phyloP scores from a whole-genome alignment of 129 eudicot genomes.

The Ambrosia trifida region DNA sequence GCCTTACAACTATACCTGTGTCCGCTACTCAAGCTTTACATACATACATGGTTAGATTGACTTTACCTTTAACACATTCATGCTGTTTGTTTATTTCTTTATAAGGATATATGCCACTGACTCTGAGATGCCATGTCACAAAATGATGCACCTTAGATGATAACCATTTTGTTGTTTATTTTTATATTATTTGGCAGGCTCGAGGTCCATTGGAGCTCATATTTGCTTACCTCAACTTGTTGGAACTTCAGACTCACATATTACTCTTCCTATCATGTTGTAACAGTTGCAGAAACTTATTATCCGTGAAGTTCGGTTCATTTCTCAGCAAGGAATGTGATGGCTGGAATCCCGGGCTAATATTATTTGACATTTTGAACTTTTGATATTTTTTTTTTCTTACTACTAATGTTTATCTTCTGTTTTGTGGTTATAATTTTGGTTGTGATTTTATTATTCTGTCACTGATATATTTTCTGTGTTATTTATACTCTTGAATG shows the following conservation, averaged over 20 bases:
- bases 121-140: constrained; percentile 10
- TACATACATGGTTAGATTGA: background rate
- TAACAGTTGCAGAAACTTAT: constrained; percentile 70
- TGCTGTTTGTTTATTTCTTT: background rate
- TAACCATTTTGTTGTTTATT: constrained; percentile 28
- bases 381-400: constrained; percentile 9
- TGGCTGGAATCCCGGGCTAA: constrained; percentile 36
- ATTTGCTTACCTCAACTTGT: constrained; percentile 66
- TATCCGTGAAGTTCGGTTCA: constrained; percentile 20
- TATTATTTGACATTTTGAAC: constrained; percentile 31
- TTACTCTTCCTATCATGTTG: constrained; percentile 80
- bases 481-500: constrained; percentile 6
- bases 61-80: background rate
- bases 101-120: background rate
- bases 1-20: background rate
- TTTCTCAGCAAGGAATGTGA: constrained; percentile 15
- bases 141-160: constrained; percentile 23
- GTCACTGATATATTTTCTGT: constrained; percentile 7
- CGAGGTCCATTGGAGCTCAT: constrained; percentile 59
- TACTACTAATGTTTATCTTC: constrained; percentile 16
- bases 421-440: constrained; percentile 1
- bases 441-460: constrained; percentile 12
- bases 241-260: constrained; percentile 93
- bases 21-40: background rate
- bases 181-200: constrained; percentile 68